phyloP scores from a whole-genome alignment of 1,139 yeast species.

The Candida glucosophila region DNA sequence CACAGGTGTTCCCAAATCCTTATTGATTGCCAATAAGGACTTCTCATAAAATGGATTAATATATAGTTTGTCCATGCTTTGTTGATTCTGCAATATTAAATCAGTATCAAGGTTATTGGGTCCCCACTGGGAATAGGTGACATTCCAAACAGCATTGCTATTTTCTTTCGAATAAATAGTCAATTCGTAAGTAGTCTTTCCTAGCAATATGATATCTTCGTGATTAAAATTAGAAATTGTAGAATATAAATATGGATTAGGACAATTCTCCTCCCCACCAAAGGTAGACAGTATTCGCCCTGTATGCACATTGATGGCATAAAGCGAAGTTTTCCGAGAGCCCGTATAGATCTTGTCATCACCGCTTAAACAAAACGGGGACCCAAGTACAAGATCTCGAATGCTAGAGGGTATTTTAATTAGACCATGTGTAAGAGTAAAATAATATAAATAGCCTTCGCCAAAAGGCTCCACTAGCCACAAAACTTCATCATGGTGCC shows the following conservation, averaged over 20 bases:
- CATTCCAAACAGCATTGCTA: slow-evolving; percentile 71
- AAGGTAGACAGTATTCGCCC: slow-evolving; percentile 72
- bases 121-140: slow-evolving; percentile 86
- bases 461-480: slow-evolving; percentile 92
- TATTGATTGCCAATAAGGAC: slow-evolving; percentile 59
- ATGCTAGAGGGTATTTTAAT: slow-evolving; percentile 79
- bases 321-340: slow-evolving; percentile 65
- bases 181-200: slow-evolving; percentile 41
- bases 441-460: slow-evolving; percentile 82
- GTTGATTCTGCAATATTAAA: slow-evolving; percentile 41
- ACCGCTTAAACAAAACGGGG: slow-evolving; percentile 74
- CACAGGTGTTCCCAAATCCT: slow-evolving; percentile 55
- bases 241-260: slow-evolving; percentile 19
- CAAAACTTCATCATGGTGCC: slow-evolving; percentile 18
- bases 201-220: slow-evolving; percentile 34
- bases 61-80: slow-evolving; percentile 61
- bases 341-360: slow-evolving; percentile 93
- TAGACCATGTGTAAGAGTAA: slow-evolving; percentile 69
- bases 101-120: slow-evolving; percentile 81
- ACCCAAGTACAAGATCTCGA: slow-evolving; percentile 66
- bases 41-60: slow-evolving; percentile 81
- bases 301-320: slow-evolving; percentile 62
- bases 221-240: slow-evolving; percentile 7
- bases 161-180: slow-evolving; percentile 44
- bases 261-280: slow-evolving; percentile 40